Evolutionary conservation across 2,329 filamentous ascomycete species (phyloP).

Genomic region (Talaromyces sp.): DNA sequence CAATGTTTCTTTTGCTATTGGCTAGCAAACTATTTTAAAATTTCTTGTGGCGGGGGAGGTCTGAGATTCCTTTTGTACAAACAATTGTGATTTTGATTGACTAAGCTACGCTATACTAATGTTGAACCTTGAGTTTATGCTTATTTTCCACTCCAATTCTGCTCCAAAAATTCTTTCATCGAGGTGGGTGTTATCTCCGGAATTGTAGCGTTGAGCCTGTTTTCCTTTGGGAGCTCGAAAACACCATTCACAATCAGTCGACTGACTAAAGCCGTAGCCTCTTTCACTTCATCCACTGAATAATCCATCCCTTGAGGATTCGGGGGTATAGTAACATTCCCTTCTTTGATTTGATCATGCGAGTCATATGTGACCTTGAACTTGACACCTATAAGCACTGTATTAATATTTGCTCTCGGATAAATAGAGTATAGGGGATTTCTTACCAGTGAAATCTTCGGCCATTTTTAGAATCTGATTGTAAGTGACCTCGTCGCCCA

Average conservation of each 20-base stretch:
- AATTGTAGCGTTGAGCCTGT: constrained; percentile 26
- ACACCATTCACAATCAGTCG: constrained; percentile 31
- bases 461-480: constrained; percentile 51
- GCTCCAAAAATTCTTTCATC: constrained; percentile 28
- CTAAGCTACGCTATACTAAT: background rate
- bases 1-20: too few relatives aligned
- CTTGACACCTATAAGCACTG: constrained; percentile 30
- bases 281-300: constrained; percentile 27
- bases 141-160: constrained; percentile 16
- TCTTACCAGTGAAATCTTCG: constrained; percentile 46
- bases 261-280: constrained; percentile 31
- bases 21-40: too few relatives aligned
- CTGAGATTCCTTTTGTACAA: too few relatives aligned
- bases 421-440: background rate
- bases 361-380: constrained; percentile 40
- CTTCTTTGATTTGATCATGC: constrained; percentile 35
- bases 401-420: background rate
- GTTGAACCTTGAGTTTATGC: background rate
- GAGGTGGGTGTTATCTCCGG: constrained; percentile 26
- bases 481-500: constrained; percentile 48
- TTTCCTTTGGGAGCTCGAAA: constrained; percentile 29
- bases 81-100: background rate
- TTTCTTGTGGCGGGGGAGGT: too few relatives aligned
- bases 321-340: constrained; percentile 38
- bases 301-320: constrained; percentile 22